Conservation (phyloP, 805 yeast species). For the Priceomyces carsonii region DNA sequence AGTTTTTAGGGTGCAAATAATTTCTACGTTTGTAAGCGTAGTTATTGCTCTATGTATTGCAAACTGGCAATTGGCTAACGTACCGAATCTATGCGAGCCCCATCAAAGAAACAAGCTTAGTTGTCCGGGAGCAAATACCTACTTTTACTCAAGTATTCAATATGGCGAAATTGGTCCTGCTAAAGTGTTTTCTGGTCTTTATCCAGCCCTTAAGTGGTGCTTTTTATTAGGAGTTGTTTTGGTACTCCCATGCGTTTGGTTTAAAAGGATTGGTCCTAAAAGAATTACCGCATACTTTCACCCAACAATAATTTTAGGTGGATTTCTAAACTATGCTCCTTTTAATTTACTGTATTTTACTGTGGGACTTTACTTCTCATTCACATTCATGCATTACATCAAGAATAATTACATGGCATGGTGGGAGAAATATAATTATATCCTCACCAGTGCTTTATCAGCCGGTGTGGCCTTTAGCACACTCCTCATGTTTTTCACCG, state of each 20-base stretch:
- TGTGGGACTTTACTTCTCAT: constrained; percentile 61
- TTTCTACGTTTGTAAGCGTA: constrained; percentile 37
- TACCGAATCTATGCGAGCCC: constrained; percentile 35
- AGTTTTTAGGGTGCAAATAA: constrained; percentile 49
- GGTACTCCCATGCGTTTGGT: constrained; percentile 37
- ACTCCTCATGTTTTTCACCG: constrained; percentile 56
- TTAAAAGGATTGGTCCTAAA: constrained; percentile 37
- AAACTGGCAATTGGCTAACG: constrained; percentile 41
- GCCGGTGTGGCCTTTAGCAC: constrained; percentile 68
- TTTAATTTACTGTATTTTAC: constrained; percentile 54
- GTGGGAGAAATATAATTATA: constrained; percentile 77
- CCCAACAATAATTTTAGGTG: constrained; percentile 55
- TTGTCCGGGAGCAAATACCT: constrained; percentile 50
- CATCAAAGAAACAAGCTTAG: constrained; percentile 35
- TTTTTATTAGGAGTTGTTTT: constrained; percentile 53
- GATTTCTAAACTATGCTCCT: constrained; percentile 51
- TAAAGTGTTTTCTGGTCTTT: constrained; percentile 56
- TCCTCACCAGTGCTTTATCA: constrained; percentile 55
- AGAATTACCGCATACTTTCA: constrained; percentile 43
- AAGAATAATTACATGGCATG: constrained; percentile 49
- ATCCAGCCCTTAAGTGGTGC: constrained; percentile 57
- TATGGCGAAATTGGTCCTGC: constrained; percentile 63
- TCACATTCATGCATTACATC: constrained; percentile 55
- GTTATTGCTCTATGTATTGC: constrained; percentile 34
- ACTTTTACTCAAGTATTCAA: constrained; percentile 51